Evolutionary conservation across 2,329 filamentous ascomycete genomes (phyloP).

Genomic region (Cadophora sp.): DNA sequence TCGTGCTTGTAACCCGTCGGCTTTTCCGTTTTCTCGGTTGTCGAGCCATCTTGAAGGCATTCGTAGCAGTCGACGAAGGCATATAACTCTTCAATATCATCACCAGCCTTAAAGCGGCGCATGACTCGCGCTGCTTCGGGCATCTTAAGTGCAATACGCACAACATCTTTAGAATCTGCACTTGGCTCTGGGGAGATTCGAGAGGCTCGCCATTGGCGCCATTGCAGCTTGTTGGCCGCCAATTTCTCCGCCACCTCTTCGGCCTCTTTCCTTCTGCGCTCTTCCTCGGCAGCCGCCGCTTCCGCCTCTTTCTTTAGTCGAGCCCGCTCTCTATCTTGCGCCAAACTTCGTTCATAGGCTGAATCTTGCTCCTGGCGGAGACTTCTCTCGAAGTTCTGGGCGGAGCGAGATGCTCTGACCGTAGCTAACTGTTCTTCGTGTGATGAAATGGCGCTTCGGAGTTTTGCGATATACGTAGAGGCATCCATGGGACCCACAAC

Average conservation of each 20-base stretch:
- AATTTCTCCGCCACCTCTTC: slow-evolving; percentile 62
- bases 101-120: slow-evolving; percentile 73
- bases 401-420: slow-evolving; percentile 76
- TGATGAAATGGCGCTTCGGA: slow-evolving; percentile 75
- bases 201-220: slow-evolving; percentile 80
- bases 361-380: slow-evolving; percentile 89
- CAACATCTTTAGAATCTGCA: slow-evolving; percentile 67
- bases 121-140: slow-evolving; percentile 73
- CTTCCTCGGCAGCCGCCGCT: slow-evolving; percentile 70
- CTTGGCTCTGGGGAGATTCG: slow-evolving; percentile 73
- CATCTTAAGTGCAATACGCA: slow-evolving; percentile 74
- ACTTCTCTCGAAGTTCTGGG: slow-evolving; percentile 80
- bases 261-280: slow-evolving; percentile 64
- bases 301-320: slow-evolving; percentile 79
- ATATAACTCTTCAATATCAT: slow-evolving; percentile 86
- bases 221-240: slow-evolving; percentile 65
- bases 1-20: slow-evolving; percentile 78
- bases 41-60: slow-evolving; percentile 55
- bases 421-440: slow-evolving; percentile 78
- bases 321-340: slow-evolving; percentile 84
- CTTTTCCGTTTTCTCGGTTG: slow-evolving; percentile 42
- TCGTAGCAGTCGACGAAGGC: slow-evolving; percentile 95
- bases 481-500: slow-evolving; percentile 75
- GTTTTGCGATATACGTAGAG: slow-evolving; percentile 74
- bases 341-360: slow-evolving; percentile 91